Evolutionary conservation across 495 filamentous ascomycete genomes (phyloP), one percentile per base, ranked within the genome.

Genomic region (Lasiosphaeris hirsuta): DNA sequence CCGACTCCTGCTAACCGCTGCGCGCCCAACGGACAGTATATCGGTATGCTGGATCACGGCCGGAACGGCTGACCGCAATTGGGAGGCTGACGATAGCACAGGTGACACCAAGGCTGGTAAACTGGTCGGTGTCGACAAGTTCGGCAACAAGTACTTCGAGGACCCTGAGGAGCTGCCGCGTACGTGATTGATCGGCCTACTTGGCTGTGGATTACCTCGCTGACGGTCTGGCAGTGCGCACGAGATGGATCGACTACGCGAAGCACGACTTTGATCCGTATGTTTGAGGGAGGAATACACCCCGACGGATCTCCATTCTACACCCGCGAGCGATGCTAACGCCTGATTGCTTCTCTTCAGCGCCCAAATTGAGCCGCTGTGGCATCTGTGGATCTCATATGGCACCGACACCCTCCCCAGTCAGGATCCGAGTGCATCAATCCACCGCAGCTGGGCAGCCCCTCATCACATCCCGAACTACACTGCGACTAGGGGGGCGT

Each of bases 381-480:
- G 94, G 92, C 94, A 97, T 73, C 90, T 90, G 18, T 99, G 94
- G 94, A 90, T 97, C 64, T 87, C 89, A 44, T 97, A 99, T 75
- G 75, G 88, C 74, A 86, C 95, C 55, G 92, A 97, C 72, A 86
- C 90, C 69, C 87, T 92, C 19, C 94, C 94, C 4, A 81, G 77
- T 18, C 69, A 84, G 62, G 94, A 99, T 71, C 80, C 87, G 36
- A 63, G 92, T 59, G 45, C 92, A 30, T 81, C 86, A 67, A 78
- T 82, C 23, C 76, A 81, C 53, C 81, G 90, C 39, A 65, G 72
- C 33, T 97, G 92, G 94, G 91, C 96, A 63, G 59, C 75, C 34
- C 69, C 81, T 23, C 77, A 79, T 36, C 92, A 94, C 68, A 74
- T 86, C 44, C 84, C 88, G 46, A 95, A 87, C 69, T 71, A 83